These are phyloP conservation scores for Emmonsiellopsis sp. DNA, from an alignment of 2,329 filamentous ascomycete genomes.

Conservation along the genomic window DNA sequence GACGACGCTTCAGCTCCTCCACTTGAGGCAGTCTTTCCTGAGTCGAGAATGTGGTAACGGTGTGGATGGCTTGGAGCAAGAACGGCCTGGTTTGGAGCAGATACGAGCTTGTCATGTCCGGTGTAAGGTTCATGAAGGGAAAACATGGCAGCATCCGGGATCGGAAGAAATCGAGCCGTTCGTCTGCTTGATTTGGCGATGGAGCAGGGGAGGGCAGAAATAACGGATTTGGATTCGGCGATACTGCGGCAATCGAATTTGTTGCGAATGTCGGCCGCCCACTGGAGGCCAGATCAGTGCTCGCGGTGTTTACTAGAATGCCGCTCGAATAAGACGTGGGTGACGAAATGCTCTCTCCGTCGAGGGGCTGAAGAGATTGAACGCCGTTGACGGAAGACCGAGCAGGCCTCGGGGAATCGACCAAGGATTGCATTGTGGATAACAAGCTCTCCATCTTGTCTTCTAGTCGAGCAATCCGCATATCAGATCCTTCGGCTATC, in stretches of 20 bases:
- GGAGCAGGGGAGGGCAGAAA: conserved; percentile 1
- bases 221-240: not conserved
- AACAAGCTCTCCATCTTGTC: conserved; percentile 24
- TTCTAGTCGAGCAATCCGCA: conserved; percentile 28
- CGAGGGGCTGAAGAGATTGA: conserved; percentile 3
- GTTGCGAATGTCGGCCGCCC: not conserved
- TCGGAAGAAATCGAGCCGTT: conserved; percentile 20
- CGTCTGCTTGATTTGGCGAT: conserved; percentile 12
- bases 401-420: conserved; percentile 5
- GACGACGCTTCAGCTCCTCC: conserved; percentile 22
- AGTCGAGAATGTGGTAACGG: conserved; percentile 23
- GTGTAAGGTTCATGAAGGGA: conserved; percentile 24
- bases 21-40: conserved; percentile 17
- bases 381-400: conserved; percentile 6
- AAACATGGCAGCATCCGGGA: conserved; percentile 26
- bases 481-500: conserved; percentile 18
- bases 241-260: not conserved
- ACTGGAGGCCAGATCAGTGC: conserved; percentile 1
- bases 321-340: not conserved
- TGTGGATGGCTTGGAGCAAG: conserved; percentile 27
- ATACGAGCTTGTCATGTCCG: conserved; percentile 19
- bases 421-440: conserved; percentile 19
- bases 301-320: conserved; percentile 4
- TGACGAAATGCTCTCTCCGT: conserved; percentile 6
- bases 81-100: conserved; percentile 25